Evolutionary conservation across 192 early-diverging fungal species (phyloP).

Genomic region (Coemansia aciculifera): DNA sequence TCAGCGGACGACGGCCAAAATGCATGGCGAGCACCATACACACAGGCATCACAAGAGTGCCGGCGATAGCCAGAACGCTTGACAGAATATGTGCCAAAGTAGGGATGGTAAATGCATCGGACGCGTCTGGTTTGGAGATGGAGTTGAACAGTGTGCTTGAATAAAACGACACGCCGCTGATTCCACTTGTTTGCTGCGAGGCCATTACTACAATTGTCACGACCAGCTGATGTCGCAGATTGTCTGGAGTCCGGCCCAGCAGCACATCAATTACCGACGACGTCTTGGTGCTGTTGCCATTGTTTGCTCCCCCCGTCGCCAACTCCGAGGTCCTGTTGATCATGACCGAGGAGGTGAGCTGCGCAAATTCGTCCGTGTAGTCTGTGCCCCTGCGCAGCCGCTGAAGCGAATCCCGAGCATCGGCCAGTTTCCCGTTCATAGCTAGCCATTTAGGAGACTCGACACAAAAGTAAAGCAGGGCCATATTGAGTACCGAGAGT

Average conservation of each 20-base stretch:
- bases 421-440: constrained; percentile 55
- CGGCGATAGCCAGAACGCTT: constrained; percentile 27
- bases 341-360: constrained; percentile 43
- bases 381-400: constrained; percentile 54
- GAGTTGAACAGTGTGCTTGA: constrained; percentile 68
- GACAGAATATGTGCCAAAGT: constrained; percentile 45
- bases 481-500: constrained; percentile 54
- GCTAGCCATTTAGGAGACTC: constrained; percentile 77
- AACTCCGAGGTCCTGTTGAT: neutral
- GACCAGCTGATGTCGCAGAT: constrained; percentile 62
- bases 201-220: constrained; percentile 63
- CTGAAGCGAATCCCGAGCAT: constrained; percentile 54
- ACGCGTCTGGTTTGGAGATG: constrained; percentile 10
- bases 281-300: constrained; percentile 10
- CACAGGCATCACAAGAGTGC: constrained; percentile 16
- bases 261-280: constrained; percentile 55
- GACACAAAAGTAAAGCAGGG: constrained; percentile 63
- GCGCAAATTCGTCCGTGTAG: constrained; percentile 59
- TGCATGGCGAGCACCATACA: constrained; percentile 60
- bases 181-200: constrained; percentile 77
- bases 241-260: constrained; percentile 54
- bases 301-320: neutral
- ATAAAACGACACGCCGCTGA: constrained; percentile 79
- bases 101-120: constrained; percentile 20
- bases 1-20: constrained; percentile 65